Conservation (phyloP, 176 grass and related monocot genomes). For the Cenchrus fungigraminus region DNA sequence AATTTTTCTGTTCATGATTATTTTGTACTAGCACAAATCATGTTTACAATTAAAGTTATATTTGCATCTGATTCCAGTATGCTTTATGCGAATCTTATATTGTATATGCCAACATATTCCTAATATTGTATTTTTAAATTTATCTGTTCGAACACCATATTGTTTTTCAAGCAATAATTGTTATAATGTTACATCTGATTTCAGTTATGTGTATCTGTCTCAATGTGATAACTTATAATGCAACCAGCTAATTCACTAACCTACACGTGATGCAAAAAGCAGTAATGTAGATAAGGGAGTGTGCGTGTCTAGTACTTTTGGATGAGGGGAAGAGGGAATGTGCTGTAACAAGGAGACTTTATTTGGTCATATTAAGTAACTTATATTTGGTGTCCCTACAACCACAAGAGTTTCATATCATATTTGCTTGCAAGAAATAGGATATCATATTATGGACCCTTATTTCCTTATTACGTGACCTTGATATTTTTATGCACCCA, state of each 20-base stretch:
- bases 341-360: not conserved
- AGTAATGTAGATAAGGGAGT: too few relatives aligned
- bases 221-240: not conserved
- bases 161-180: too few relatives aligned
- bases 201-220: not conserved
- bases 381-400: not conserved
- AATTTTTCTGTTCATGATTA: too few relatives aligned
- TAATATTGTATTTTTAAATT: too few relatives aligned
- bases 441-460: not conserved
- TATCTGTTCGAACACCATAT: too few relatives aligned
- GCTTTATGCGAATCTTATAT: too few relatives aligned
- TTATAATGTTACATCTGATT: too few relatives aligned
- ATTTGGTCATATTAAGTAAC: not conserved
- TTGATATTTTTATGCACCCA: conserved; percentile 2
- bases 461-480: conserved; percentile 5
- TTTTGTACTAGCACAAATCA: too few relatives aligned
- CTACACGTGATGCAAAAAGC: not conserved
- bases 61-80: too few relatives aligned
- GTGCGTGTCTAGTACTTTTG: not conserved
- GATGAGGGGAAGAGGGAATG: not conserved
- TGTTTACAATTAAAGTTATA: too few relatives aligned
- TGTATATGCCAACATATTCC: too few relatives aligned
- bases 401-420: not conserved
- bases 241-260: not conserved
- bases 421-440: not conserved